Percentiles rank a stretch among this genome's conserved stretches.
Conservation (phyloP, 1,284 basidiomycete species). For the Inonotus hispidus region DNA sequence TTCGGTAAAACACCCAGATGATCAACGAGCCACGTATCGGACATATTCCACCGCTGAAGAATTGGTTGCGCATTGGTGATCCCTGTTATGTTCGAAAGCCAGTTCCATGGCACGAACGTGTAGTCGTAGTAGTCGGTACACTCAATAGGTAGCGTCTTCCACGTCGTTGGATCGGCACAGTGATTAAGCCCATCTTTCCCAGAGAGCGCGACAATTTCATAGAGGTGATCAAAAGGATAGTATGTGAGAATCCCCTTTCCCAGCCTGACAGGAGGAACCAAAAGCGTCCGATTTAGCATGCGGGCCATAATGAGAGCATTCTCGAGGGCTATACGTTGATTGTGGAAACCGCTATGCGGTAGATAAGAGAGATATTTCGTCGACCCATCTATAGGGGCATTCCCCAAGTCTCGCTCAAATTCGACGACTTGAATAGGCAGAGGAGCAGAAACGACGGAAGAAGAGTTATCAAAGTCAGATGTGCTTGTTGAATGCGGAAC, state of each 20-base stretch:
- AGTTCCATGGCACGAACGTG: slow-evolving; percentile 61
- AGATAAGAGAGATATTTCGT: slow-evolving; percentile 56
- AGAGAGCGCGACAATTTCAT: slow-evolving; percentile 40
- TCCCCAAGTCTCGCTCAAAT: slow-evolving; percentile 10
- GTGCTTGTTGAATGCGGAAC: slow-evolving; percentile 19
- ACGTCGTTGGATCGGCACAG: slow-evolving; percentile 35
- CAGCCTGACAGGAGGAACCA: slow-evolving; percentile 66
- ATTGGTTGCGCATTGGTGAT: slow-evolving; percentile 36
- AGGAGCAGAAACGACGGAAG: slow-evolving; percentile 27
- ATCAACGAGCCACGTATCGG: slow-evolving; percentile 43
- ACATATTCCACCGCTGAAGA: slow-evolving; percentile 43
- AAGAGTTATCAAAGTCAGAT: background rate
- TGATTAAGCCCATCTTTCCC: slow-evolving; percentile 49
- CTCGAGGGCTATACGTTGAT: slow-evolving; percentile 78
- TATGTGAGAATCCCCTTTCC: slow-evolving; percentile 60
- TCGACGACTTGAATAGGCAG: slow-evolving; percentile 23
- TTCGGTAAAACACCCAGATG: slow-evolving; percentile 33
- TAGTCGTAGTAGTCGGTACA: slow-evolving; percentile 55
- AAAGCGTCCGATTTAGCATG: slow-evolving; percentile 67
- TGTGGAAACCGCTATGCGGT: slow-evolving; percentile 79
- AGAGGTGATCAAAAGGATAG: slow-evolving; percentile 52
- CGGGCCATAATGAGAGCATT: slow-evolving; percentile 68
- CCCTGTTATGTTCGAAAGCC: slow-evolving; percentile 51
- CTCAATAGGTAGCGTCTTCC: slow-evolving; percentile 39
- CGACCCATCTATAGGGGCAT: slow-evolving; percentile 20